A percentile compares a stretch with the other conserved stretches of the same genome.
Evolutionary conservation across 2,329 filamentous ascomycete species (phyloP).

Genomic region (Falciphora oryzae): DNA sequence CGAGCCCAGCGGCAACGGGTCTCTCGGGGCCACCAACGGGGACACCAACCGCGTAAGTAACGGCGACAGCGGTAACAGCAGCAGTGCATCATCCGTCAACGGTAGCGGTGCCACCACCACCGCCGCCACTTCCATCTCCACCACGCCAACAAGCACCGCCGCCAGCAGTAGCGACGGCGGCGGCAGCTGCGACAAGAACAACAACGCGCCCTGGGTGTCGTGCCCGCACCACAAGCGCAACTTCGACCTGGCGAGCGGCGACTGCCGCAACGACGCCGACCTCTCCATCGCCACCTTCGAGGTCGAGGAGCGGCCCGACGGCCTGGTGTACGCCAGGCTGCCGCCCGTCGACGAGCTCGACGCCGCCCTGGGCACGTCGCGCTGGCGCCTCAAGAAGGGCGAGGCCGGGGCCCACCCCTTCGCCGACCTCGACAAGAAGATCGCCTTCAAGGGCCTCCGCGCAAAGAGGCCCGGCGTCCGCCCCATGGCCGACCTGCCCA

Average conservation of each 20-base stretch:
- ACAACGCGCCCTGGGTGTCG: conserved; percentile 63
- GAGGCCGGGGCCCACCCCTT: conserved; percentile 43
- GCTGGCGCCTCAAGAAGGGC: conserved; percentile 71
- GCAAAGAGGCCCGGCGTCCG: conserved; percentile 36
- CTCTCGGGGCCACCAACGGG: conserved; percentile 2
- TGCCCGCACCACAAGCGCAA: conserved; percentile 90
- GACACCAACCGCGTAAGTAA: neutral
- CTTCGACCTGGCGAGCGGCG: conserved; percentile 67
- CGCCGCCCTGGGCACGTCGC: conserved; percentile 66
- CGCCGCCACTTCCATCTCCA: neutral
- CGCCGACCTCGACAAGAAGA: conserved; percentile 40
- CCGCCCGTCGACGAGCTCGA: conserved; percentile 79
- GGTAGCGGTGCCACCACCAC: neutral
- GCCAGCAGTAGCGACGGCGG: neutral
- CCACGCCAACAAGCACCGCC: conserved; percentile 8
- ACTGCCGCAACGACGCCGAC: conserved; percentile 67
- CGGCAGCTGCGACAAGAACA: conserved; percentile 8
- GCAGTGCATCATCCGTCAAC: too few species aligned
- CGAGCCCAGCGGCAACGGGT: neutral
- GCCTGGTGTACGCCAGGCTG: conserved; percentile 72
- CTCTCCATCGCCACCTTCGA: conserved; percentile 80
- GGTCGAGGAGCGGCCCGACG: conserved; percentile 66
- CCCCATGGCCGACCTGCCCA: conserved; percentile 25
- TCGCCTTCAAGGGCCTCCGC: conserved; percentile 36
- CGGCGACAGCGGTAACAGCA: conserved; percentile 10